Percentiles rank a stretch among this genome's conserved stretches.
phyloP scores from a whole-genome alignment of 495 filamentous ascomycete genomes.

The Aspergillus diversus region DNA sequence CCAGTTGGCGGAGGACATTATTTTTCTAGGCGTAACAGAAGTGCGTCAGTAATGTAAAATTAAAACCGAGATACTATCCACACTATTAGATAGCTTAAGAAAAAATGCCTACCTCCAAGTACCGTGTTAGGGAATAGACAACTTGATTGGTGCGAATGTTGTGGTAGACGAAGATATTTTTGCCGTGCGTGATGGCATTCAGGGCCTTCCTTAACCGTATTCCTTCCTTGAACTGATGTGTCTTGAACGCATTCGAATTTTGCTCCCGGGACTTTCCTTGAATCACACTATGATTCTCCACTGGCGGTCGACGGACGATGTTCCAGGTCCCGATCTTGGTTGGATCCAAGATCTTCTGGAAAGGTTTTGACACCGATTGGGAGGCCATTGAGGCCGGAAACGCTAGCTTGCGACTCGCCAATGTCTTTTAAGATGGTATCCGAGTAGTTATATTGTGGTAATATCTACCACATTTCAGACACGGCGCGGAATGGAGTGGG shows the following conservation, averaged over 20 bases:
- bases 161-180: conserved; percentile 80
- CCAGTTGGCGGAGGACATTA: conserved; percentile 70
- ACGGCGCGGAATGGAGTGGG: conserved; percentile 2
- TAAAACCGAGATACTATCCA: too few species aligned
- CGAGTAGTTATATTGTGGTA: not conserved
- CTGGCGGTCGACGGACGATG: conserved; percentile 43
- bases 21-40: conserved; percentile 54
- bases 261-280: conserved; percentile 43
- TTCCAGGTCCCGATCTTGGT: conserved; percentile 49
- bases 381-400: conserved; percentile 48
- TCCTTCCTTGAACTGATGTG: conserved; percentile 40
- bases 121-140: conserved; percentile 74
- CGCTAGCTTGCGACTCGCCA: conserved; percentile 14
- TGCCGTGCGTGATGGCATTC: conserved; percentile 57
- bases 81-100: not conserved
- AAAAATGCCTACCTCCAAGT: conserved; percentile 62
- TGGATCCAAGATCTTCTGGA: conserved; percentile 49
- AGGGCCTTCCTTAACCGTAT: conserved; percentile 51
- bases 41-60: too few species aligned
- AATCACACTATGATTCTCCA: conserved; percentile 43
- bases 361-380: conserved; percentile 32
- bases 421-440: not conserved
- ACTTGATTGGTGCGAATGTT: conserved; percentile 82
- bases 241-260: conserved; percentile 48
- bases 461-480: conserved; percentile 19